Base-by-base conservation (phyloP, 116 monocot genomes). In the Dioscorea cayenensis region DNA sequence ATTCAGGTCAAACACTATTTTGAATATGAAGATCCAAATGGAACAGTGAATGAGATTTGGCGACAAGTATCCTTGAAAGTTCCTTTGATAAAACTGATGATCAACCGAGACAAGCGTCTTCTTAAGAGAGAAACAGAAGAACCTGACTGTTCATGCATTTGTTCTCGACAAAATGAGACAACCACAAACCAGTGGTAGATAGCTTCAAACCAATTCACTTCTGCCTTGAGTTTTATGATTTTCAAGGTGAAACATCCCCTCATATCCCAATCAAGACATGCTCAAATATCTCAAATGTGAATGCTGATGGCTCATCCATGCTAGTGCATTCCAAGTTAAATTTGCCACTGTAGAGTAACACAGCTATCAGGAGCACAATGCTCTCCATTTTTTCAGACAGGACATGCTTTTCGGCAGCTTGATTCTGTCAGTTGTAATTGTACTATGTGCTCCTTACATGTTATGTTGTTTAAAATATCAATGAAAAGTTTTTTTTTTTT, bases 41-140 rank as follows among this genome's bases (percentile, higher is more conserved):
- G 96, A 71, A 76, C 96, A 52, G 92, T 92, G 50, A 79, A 81
- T 69, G 92, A 97, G 86, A 90, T 97, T 71, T 97, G 96, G 92
- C 84, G 86, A 28, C 96, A 97, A 78, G 88, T 92, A 63, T 84
- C 90, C 68, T 72, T 67, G 6, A 97, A 97, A 71, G 51, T 88
- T 14, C 88, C 96, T 8, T 72, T 92, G 3, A 85, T 97, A 60
- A 97, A 90, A 60, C 70, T 97, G 75, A 84, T 97, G 90, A 92
- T 88, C 61, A 92, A 97, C 72, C 85, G 92, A 7, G 86, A 97
- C 70, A 97, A 88, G 68, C 87, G 96, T 17, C 79, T 92, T 65
- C 79, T 90, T 5, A 66, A 62, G n/a, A 84, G 84, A 65, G 76
- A n/a, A 65, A 63, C 51, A 8, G 74, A 77, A 14, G 79, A 75